These are phyloP conservation scores for Sisymbrium irio DNA, from an alignment of 345 rosid species.

Conservation along the genomic window DNA sequence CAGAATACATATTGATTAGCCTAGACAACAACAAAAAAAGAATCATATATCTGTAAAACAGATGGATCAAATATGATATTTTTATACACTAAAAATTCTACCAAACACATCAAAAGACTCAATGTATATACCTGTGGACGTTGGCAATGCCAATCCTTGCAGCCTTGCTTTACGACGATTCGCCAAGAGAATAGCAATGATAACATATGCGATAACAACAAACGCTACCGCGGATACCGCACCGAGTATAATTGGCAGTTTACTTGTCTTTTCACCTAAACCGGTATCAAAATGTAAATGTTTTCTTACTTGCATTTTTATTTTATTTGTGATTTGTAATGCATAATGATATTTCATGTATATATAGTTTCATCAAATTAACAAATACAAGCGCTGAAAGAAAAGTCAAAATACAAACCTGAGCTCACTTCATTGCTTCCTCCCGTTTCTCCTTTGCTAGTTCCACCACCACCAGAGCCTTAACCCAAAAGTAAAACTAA, in stretches of 20 bases:
- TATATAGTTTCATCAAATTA: not conserved
- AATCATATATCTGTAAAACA: not conserved
- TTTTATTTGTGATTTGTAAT: not conserved
- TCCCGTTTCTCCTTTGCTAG: not conserved
- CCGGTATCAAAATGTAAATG: not conserved
- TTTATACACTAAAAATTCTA: not conserved
- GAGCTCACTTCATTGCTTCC: not conserved
- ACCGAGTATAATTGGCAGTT: slow-evolving; percentile 18
- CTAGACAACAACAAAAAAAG: not conserved
- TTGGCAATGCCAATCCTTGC: not conserved
- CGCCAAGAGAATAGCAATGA: not conserved
- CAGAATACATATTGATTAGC: not conserved
- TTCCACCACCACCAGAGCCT: not conserved
- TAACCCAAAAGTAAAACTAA: not conserved
- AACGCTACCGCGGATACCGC: not conserved
- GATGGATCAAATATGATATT: not conserved
- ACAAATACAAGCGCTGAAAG: not conserved
- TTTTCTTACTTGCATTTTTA: not conserved
- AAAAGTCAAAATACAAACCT: not conserved
- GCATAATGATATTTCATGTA: not conserved
- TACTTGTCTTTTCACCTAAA: slow-evolving; percentile 16
- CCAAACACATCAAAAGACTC: not conserved
- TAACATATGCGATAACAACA: not conserved
- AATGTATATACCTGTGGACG: slow-evolving; percentile 6
- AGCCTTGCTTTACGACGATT: not conserved